Base-by-base conservation (phyloP, 345 rosid genomes). In the Capsella bursapastoris region DNA sequence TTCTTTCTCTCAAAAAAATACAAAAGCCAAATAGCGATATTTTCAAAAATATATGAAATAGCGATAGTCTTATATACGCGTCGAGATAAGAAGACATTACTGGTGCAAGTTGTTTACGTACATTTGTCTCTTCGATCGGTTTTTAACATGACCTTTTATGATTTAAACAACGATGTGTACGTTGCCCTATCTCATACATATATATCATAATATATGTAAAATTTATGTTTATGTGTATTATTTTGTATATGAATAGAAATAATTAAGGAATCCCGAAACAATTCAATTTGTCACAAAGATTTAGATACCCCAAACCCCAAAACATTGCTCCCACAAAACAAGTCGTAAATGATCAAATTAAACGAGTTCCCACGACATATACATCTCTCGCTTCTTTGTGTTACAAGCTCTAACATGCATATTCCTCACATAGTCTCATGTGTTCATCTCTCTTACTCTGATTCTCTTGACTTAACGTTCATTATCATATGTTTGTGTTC, bases 1-100 rank as follows among this genome's bases (percentile, higher is more conserved):
- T 51, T 67, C 43, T n/a, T 55, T 47, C 71, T 65, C 32, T 50
- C 68, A 41, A 75, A 60, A 59, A 8, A 1, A 8, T n/a, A 47
- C 57, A 68, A 60, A 66, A 52, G 16, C 32, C 8, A 75, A 40
- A 59, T 40, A 49, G 49, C 18, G 55, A 57, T 57, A 16, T 37
- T 50, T n/a, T 45, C 22, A 18, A 18, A 18, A 0, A 14, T 6
- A 15, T 47, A 47, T 47, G 51, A 75, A 40, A 75, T 40, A 49
- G 57, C 28, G 55, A 57, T 56, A n/a, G 44, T 22, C 25, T 12
- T 31, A 31, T 27, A 13, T 59, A 45, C 66, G 14, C 48, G 6
- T 34, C 49, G 27, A 34, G 57, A 58, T 60, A 38, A 71, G 40
- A 71, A 48, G 37, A 13, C 22, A 57, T 3, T 69, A 11, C 12